These are phyloP conservation scores for Aspergillus aculeatus DNA, from an alignment of 2,329 filamentous ascomycete genomes.

Conservation along the genomic window DNA sequence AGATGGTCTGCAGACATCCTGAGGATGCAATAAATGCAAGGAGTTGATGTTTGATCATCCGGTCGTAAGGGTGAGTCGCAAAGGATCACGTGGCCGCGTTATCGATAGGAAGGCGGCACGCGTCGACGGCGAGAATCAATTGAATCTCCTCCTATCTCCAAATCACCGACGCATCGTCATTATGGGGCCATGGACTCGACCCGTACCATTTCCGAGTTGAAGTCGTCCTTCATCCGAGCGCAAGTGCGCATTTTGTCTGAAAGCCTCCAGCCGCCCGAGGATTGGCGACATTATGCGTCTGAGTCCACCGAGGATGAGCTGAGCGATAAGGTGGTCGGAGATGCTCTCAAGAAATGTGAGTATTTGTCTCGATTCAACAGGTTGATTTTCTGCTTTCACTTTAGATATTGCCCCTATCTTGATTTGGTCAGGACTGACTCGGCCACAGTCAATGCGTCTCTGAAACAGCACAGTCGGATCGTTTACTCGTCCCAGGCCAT, in stretches of 20 bases:
- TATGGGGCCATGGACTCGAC: conserved; percentile 38
- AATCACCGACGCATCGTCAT: conserved; percentile 8
- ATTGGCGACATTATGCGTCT: conserved; percentile 45
- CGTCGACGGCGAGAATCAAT: conserved; percentile 2
- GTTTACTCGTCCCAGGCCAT: conserved; percentile 56
- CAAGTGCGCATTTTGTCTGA: conserved; percentile 55
- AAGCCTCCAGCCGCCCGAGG: conserved; percentile 47
- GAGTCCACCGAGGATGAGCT: conserved; percentile 47
- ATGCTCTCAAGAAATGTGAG: conserved; percentile 53
- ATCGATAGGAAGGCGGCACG: conserved; percentile 13
- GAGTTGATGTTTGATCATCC: not conserved
- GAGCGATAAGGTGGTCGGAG: conserved; percentile 50
- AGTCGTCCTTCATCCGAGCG: conserved; percentile 51
- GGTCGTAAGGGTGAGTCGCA: not conserved
- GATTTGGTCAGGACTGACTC: not conserved
- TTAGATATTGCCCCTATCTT: not conserved
- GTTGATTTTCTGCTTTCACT: no score
- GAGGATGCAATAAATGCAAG: not conserved
- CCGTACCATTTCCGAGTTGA: conserved; percentile 51
- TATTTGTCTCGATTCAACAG: not conserved
- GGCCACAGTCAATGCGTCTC: conserved; percentile 48
- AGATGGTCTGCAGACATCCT: not conserved
- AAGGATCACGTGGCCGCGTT: conserved; percentile 16
- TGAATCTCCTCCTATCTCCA: not conserved
- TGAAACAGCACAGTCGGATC: conserved; percentile 54